Evolutionary conservation across 2,329 filamentous ascomycete genomes (phyloP).

Genomic region (Emergomyces pasteurianus): DNA sequence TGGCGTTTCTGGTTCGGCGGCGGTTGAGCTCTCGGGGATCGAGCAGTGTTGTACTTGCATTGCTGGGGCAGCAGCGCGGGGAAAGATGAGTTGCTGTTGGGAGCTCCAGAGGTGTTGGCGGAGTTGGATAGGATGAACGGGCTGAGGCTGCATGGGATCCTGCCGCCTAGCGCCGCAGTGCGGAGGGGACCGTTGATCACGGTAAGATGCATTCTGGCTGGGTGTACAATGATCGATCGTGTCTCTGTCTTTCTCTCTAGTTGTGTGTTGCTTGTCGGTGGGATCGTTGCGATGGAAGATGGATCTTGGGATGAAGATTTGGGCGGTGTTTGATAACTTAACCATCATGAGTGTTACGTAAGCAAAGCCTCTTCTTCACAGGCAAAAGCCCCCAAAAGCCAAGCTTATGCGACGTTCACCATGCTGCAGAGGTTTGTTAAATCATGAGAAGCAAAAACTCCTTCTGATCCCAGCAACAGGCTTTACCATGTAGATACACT

Average conservation of each 20-base stretch:
- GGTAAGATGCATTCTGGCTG: slow-evolving; percentile 17
- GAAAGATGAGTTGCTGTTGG: background rate
- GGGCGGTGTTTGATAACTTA: background rate
- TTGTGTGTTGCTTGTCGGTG: background rate
- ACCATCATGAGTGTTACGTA: too few species aligned
- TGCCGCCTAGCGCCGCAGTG: slow-evolving; percentile 19
- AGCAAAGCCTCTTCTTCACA: too few species aligned
- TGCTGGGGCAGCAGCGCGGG: slow-evolving; percentile 1
- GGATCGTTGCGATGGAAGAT: background rate
- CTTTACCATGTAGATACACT: too few species aligned
- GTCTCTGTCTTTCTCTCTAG: background rate
- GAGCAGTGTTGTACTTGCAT: slow-evolving; percentile 1
- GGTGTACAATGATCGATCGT: background rate
- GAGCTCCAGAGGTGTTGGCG: background rate
- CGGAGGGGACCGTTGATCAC: slow-evolving; percentile 22
- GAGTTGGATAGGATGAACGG: slow-evolving; percentile 14
- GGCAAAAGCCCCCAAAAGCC: too few species aligned
- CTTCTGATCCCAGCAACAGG: too few species aligned
- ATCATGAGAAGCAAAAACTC: too few species aligned
- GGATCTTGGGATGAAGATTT: background rate
- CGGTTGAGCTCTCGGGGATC: slow-evolving; percentile 7
- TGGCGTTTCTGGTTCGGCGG: slow-evolving; percentile 15
- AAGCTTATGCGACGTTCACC: too few species aligned
- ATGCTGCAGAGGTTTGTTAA: too few species aligned
- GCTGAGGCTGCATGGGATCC: slow-evolving; percentile 13